Evolutionary conservation across 1,139 yeast species (phyloP), one percentile per base, ranked within the genome.

Genomic region (Zygoascus sp.): DNA sequence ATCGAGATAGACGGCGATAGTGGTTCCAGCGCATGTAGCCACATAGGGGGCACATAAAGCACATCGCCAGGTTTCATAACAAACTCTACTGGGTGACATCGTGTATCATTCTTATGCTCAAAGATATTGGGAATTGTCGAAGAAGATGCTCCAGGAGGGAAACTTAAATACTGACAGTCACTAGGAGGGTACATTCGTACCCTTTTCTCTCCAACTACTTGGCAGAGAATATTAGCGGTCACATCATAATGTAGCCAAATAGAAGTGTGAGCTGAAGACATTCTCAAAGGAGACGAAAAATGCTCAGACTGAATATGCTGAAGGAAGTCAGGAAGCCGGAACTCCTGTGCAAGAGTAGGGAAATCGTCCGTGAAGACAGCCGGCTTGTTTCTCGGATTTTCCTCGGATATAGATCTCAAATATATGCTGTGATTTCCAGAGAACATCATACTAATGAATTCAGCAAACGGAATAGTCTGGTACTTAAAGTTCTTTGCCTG

Each of bases 211-310:
- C 72, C 72, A 13, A 53, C 54, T 11, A 66, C 55, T 46, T 68
- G 72, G 42, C 66, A 62, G n/a, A 68, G 55, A 13, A 67, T 56
- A 44, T 67, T 66, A 17, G 70, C 65, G 10, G 64, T 65, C 13
- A 65, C 68, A 47, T 68, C 70, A 51, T 67, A 67, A 42, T 66
- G 71, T 5, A 67, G 59, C 70, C 70, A 66, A 51, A 67, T 61
- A 4, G 66, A 58, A 2, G 68, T 65, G 21, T 57, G 52, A 2
- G 65, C 56, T 15, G 69, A 61, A 2, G 70, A 58, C 11, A 67
- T 53, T 28, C 70, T 50, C 37, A 67, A 50, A 4, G 69, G 69
- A 0, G 70, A 63, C 4, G 70, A 66, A 47, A 65, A 65, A 39
- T 57, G 61, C n/a, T 50, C 48, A 5, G 44, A 42, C 15, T 49